These are phyloP conservation scores for Solanum acaule DNA, from an alignment of 257 asterid species.

Conservation along the genomic window DNA sequence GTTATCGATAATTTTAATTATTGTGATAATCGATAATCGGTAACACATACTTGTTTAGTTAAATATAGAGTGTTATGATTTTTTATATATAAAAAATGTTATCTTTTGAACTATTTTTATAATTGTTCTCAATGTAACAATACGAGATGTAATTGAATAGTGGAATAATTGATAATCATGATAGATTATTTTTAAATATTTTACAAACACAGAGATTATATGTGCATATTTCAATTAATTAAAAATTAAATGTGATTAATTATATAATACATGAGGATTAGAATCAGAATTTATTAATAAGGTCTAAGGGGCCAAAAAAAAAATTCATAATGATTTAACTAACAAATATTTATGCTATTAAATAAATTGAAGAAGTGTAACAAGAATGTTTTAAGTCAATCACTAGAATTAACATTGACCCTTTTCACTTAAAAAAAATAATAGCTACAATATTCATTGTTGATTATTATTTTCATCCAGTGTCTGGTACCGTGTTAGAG, in stretches of 20 bases:
- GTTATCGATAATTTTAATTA: neutral
- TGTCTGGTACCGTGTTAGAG: neutral
- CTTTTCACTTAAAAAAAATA: neutral
- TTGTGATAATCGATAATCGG: neutral
- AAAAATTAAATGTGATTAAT: neutral
- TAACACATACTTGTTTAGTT: no score
- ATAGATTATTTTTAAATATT: neutral
- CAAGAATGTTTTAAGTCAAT: neutral
- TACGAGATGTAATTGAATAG: neutral
- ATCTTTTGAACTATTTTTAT: neutral
- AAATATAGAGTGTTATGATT: neutral
- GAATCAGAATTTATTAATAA: no score
- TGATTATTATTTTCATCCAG: neutral
- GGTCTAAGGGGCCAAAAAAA: neutral
- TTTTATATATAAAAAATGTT: neutral
- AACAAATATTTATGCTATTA: neutral
- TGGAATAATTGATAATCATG: neutral
- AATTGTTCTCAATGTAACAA: neutral
- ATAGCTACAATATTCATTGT: neutral
- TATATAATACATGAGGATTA: neutral
- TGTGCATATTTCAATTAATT: neutral
- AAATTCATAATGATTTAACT: neutral
- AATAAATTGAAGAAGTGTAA: neutral
- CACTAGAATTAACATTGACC: neutral
- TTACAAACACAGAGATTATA: neutral